Base-by-base conservation (phyloP, 176 grass and related monocot species). In the Chloris gayana region DNA sequence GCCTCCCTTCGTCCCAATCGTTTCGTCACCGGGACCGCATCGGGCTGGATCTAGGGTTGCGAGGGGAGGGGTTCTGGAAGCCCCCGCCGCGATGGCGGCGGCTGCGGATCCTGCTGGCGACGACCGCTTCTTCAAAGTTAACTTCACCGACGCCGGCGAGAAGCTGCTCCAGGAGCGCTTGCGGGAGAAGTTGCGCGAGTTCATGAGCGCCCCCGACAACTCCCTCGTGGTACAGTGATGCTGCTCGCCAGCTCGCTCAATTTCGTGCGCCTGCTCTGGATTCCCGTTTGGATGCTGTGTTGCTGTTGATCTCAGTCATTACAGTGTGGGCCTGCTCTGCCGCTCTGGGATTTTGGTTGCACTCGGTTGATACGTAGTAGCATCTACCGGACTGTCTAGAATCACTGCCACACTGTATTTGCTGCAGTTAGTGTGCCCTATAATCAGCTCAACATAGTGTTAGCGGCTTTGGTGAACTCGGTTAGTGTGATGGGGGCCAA, bases 21-120 rank as follows among this genome's bases (percentile, higher is more conserved):
- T 67, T 60, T 73, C 67, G 67, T 22, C 25, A 26, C 44, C 61
- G 60, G 79, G 32, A 69, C 22, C 67, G 21, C 31, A 68, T 77
- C 73, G 57, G 83, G 80, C 26, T 77, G 84, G 88, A 93, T 93
- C 87, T 90, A 93, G 91, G 91, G 88, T 88, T 90, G 74, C 60
- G 65, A 6, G 63, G 59, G 64, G 59, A 57, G 81, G 37, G 51
- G 25, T 62, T 71, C 78, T 71, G 51, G 68, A 69, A 76, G 38
- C 74, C 73, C 33, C 83, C 64, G 70, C 77, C 73, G 39, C 80
- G 34, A 94, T 94, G 92, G 88, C 86, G 26, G 89, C 59, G 57
- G 58, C 58, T 57, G 58, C 27, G 5, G 89, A 87, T 73, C 81
- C 57, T 4, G 69, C 86, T n/a, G 61, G 15, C 8, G 88, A 84